Conservation (phyloP, 2,329 filamentous ascomycete species). For the Ascochyta clinopodiicola region DNA sequence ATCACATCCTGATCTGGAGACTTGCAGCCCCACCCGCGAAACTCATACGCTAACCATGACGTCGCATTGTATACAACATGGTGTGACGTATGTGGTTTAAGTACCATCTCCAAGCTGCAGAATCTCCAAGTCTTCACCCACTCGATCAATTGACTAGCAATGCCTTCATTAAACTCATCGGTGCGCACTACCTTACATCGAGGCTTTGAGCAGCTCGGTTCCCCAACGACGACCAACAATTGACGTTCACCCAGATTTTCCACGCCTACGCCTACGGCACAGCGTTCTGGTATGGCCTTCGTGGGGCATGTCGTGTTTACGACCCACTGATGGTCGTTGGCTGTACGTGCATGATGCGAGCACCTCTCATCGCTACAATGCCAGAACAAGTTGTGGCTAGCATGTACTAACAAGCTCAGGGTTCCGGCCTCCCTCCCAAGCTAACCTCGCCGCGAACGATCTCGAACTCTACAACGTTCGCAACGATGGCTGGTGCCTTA, state of each 20-base stretch:
- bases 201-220: not conserved
- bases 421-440: slow-evolving; percentile 36
- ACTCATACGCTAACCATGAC: not conserved
- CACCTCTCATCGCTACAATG: not conserved
- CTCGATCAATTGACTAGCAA: not conserved
- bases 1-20: not conserved
- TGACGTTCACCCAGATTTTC: slow-evolving; percentile 21
- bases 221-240: not conserved
- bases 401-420: slow-evolving; percentile 17
- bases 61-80: not conserved
- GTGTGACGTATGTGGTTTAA: slow-evolving; percentile 3
- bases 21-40: slow-evolving; percentile 12
- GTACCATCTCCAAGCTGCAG: not conserved
- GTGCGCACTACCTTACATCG: not conserved
- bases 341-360: slow-evolving; percentile 14
- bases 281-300: slow-evolving; percentile 36
- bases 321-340: slow-evolving; percentile 35
- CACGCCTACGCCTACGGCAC: slow-evolving; percentile 36
- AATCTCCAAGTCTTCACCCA: not conserved
- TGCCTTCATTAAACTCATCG: slow-evolving; percentile 24
- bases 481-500: slow-evolving; percentile 36
- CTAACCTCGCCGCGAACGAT: slow-evolving; percentile 29
- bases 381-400: too few relatives aligned
- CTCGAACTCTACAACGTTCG: slow-evolving; percentile 35
- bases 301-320: slow-evolving; percentile 32